phyloP scores from a whole-genome alignment of 352 stramenopile species.

The Phytophthora niederhauseri region DNA sequence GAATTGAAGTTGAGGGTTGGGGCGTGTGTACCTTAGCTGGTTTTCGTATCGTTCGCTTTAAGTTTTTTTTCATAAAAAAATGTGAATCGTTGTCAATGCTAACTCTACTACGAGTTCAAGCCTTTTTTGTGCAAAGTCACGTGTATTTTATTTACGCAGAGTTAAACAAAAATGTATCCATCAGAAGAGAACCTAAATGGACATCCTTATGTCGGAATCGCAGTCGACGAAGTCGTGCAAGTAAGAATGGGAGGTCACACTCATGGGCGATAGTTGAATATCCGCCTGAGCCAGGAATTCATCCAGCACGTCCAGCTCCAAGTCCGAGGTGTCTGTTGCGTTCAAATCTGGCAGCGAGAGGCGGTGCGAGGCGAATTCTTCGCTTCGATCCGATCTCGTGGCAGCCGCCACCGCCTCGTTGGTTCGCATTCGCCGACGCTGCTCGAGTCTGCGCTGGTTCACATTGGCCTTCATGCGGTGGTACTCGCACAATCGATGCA shows the following conservation, averaged over 20 bases:
- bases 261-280: slow-evolving; percentile 31
- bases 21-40: neutral
- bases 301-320: slow-evolving; percentile 31
- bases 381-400: neutral
- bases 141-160: neutral
- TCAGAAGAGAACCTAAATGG: slow-evolving; percentile 14
- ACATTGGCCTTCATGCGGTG: slow-evolving; percentile 29
- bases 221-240: slow-evolving; percentile 16
- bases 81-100: neutral
- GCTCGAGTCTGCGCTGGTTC: slow-evolving; percentile 30
- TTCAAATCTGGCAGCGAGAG: slow-evolving; percentile 27
- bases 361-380: slow-evolving; percentile 29
- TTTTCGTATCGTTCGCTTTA: neutral
- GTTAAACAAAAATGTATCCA: no score
- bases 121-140: neutral
- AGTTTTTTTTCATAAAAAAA: neutral
- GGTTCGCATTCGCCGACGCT: slow-evolving; percentile 12
- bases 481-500: slow-evolving; percentile 38
- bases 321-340: neutral
- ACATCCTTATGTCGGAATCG: slow-evolving; percentile 22
- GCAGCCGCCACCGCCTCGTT: slow-evolving; percentile 36
- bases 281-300: slow-evolving; percentile 36
- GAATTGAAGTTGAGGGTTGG: neutral
- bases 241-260: neutral
- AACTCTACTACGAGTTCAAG: neutral